Conservation (phyloP, 352 stramenopile genomes). For the Halophytophthora batemanensis region DNA sequence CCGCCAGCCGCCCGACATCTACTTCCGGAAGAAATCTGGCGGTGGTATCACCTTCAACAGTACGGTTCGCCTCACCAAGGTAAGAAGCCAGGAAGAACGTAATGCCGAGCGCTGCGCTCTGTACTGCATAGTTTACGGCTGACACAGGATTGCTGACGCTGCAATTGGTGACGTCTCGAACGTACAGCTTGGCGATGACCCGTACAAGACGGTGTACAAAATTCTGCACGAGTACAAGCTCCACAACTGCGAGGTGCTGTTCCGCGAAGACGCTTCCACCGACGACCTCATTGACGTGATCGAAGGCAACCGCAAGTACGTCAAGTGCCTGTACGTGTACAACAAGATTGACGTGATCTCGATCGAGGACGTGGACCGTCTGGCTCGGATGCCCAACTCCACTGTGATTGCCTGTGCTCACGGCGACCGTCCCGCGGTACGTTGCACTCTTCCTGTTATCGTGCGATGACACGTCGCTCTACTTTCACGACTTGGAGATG, state of each 20-base stretch:
- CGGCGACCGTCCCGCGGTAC: conserved; percentile 64
- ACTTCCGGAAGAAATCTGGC: conserved; percentile 93
- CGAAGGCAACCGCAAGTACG: conserved; percentile 98
- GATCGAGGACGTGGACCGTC: conserved; percentile 98
- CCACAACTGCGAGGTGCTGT: conserved; percentile 96
- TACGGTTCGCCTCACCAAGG: conserved; percentile 94
- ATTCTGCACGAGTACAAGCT: conserved; percentile 97
- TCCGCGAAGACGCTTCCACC: conserved; percentile 95
- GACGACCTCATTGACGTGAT: conserved; percentile 99
- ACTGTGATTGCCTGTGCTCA: conserved; percentile 95
- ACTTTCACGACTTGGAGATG: background rate
- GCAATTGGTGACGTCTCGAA: no score
- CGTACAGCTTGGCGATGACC: conserved; percentile 74
- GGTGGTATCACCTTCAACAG: conserved; percentile 96
- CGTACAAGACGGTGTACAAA: conserved; percentile 88
- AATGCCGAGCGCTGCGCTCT: background rate
- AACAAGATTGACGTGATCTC: conserved; percentile 99
- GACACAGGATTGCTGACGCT: no score
- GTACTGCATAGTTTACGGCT: no score
- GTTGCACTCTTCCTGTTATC: conserved; percentile 1
- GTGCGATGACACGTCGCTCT: background rate
- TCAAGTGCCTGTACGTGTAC: conserved; percentile 99
- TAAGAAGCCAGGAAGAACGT: conserved; percentile 26
- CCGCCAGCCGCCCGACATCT: conserved; percentile 95
- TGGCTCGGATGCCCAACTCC: conserved; percentile 95